Percentiles rank a stretch among this genome's conserved stretches.
These are phyloP conservation scores for Aspergillus eucalypticola DNA, from an alignment of 2,329 filamentous ascomycete genomes.

Conservation along the genomic window DNA sequence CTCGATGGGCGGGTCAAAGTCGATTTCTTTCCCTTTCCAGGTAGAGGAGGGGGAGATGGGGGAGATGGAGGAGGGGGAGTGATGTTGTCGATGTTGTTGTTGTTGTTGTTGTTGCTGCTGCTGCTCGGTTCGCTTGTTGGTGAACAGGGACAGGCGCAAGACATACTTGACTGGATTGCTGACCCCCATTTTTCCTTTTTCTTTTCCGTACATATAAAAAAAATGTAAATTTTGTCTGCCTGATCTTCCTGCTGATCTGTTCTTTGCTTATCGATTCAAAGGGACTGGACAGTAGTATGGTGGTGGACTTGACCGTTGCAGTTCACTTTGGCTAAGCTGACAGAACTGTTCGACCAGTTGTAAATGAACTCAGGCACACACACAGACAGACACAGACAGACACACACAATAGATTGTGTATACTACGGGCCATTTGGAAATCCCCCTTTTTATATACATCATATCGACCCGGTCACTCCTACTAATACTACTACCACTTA, in stretches of 20 bases:
- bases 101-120: background rate
- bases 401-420: background rate
- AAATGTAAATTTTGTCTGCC: background rate
- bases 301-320: background rate
- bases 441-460: slow-evolving; percentile 5
- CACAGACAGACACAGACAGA: background rate
- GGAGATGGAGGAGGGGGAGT: too few species aligned
- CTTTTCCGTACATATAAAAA: slow-evolving; percentile 4
- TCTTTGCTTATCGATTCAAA: background rate
- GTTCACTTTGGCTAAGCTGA: background rate
- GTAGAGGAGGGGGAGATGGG: background rate
- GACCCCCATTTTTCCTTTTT: slow-evolving; percentile 17
- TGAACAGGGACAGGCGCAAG: slow-evolving; percentile 21
- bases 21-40: slow-evolving; percentile 19
- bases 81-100: too few species aligned
- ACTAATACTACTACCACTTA: background rate
- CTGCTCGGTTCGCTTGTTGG: slow-evolving; percentile 18
- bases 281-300: background rate
- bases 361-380: background rate
- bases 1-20: background rate
- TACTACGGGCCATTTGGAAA: background rate
- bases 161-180: slow-evolving; percentile 23
- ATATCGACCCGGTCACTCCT: background rate
- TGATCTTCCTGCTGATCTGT: background rate
- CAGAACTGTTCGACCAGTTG: background rate